Evolutionary conservation across 208 protist genomes (phyloP).

Genomic region (Acanthamoeba triangularis): DNA sequence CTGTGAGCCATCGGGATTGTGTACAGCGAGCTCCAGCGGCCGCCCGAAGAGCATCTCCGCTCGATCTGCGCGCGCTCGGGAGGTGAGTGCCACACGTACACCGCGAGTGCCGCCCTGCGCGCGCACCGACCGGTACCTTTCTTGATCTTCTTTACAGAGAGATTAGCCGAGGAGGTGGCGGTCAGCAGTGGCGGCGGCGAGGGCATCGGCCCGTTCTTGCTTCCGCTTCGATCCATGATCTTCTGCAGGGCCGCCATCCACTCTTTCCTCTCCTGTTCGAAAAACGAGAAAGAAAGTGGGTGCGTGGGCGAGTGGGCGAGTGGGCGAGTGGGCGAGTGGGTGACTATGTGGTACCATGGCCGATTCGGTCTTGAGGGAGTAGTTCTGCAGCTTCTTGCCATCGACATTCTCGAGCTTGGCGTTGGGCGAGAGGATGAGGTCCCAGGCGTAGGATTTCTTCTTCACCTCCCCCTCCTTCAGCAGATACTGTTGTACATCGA

Average conservation of each 20-base stretch:
- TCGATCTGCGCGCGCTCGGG: neutral
- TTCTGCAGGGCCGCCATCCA: slow-evolving; percentile 38
- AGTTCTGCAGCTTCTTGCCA: slow-evolving; percentile 46
- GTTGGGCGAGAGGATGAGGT: slow-evolving; percentile 70
- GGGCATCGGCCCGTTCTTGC: slow-evolving; percentile 41
- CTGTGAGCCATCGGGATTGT: slow-evolving; percentile 74
- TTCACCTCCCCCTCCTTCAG: slow-evolving; percentile 65
- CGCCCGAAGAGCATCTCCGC: slow-evolving; percentile 58
- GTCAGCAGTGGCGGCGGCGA: slow-evolving; percentile 42
- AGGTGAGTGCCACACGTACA: neutral
- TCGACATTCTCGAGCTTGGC: slow-evolving; percentile 8
- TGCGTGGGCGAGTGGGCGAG: too few relatives aligned
- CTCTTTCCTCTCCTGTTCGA: slow-evolving; percentile 33
- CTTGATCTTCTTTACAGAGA: neutral
- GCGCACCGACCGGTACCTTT: too few relatives aligned
- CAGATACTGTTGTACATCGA: slow-evolving; percentile 45
- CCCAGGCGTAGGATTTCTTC: slow-evolving; percentile 70
- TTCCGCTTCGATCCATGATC: slow-evolving; percentile 27
- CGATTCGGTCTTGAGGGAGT: slow-evolving; percentile 47
- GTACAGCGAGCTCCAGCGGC: slow-evolving; percentile 41
- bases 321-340: too few relatives aligned
- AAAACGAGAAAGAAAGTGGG: neutral
- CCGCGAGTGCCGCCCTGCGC: too few relatives aligned
- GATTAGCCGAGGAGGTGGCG: neutral
- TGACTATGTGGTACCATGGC: neutral